These are phyloP conservation scores for Phytophthora vignae DNA, from an alignment of 352 stramenopile genomes.

Conservation along the genomic window DNA sequence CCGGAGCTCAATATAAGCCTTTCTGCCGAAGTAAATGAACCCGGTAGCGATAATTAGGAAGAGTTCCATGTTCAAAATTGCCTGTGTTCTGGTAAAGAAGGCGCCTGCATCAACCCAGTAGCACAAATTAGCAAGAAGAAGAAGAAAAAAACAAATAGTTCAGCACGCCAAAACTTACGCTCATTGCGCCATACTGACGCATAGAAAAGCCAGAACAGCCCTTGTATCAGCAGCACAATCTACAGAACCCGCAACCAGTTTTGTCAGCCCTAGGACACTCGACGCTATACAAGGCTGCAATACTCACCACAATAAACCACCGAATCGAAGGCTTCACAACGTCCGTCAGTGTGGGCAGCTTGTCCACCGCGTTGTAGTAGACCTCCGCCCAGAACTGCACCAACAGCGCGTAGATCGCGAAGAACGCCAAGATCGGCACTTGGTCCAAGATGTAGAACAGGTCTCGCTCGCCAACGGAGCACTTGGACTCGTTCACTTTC, in stretches of 20 bases:
- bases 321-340: conserved; percentile 79
- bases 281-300: background rate
- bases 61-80: conserved; percentile 84
- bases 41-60: conserved; percentile 78
- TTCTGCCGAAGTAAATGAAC: conserved; percentile 81
- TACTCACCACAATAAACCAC: conserved; percentile 59
- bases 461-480: conserved; percentile 70
- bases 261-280: background rate
- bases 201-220: conserved; percentile 83
- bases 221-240: conserved; percentile 68
- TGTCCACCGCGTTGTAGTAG: conserved; percentile 90
- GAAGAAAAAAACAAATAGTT: background rate
- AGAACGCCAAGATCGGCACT: conserved; percentile 83
- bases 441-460: conserved; percentile 90
- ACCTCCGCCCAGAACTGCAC: conserved; percentile 91
- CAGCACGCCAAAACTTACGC: conserved; percentile 46
- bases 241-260: conserved; percentile 21
- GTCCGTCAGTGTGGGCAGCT: conserved; percentile 62
- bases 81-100: conserved; percentile 83
- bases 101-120: conserved; percentile 44
- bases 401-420: conserved; percentile 83
- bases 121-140: background rate
- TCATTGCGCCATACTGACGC: conserved; percentile 76
- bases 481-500: conserved; percentile 64
- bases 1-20: conserved; percentile 85